Conservation (phyloP, 2,329 filamentous ascomycete species). For the Hypomyces rosellus region DNA sequence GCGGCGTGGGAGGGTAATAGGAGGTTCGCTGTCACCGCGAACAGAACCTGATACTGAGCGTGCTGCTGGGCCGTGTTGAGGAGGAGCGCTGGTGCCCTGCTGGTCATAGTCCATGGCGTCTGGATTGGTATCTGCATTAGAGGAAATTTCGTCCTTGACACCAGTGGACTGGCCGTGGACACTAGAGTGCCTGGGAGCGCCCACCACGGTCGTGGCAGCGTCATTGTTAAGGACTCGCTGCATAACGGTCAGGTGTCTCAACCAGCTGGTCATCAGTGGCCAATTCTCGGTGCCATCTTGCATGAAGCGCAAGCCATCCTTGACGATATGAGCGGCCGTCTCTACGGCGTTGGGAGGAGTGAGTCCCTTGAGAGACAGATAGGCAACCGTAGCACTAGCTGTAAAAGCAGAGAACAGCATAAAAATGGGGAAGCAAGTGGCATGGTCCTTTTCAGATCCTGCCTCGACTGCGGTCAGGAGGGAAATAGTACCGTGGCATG, state of each 20-base stretch:
- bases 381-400: slow-evolving; percentile 54
- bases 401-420: slow-evolving; percentile 59
- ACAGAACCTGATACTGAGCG: slow-evolving; percentile 35
- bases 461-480: slow-evolving; percentile 50
- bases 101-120: slow-evolving; percentile 56
- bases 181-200: slow-evolving; percentile 28
- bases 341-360: slow-evolving; percentile 51
- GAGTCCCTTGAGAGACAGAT: slow-evolving; percentile 55
- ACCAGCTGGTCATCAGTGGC: slow-evolving; percentile 54
- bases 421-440: slow-evolving; percentile 57
- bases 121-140: slow-evolving; percentile 48
- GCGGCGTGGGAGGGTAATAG: slow-evolving; percentile 35
- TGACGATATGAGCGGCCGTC: slow-evolving; percentile 51
- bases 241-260: slow-evolving; percentile 55
- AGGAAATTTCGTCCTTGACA: slow-evolving; percentile 50
- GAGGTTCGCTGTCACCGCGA: slow-evolving; percentile 46
- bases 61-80: slow-evolving; percentile 25
- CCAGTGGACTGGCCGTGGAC: slow-evolving; percentile 22
- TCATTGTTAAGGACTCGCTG: slow-evolving; percentile 53
- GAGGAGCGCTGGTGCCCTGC: slow-evolving; percentile 18
- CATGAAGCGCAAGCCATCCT: slow-evolving; percentile 53
- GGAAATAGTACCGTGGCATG: slow-evolving; percentile 53
- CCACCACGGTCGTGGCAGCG: slow-evolving; percentile 30
- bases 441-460: slow-evolving; percentile 50
- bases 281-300: slow-evolving; percentile 53